phyloP scores from a whole-genome alignment of 495 filamentous ascomycete species.

The Talaromyces adpressus region DNA sequence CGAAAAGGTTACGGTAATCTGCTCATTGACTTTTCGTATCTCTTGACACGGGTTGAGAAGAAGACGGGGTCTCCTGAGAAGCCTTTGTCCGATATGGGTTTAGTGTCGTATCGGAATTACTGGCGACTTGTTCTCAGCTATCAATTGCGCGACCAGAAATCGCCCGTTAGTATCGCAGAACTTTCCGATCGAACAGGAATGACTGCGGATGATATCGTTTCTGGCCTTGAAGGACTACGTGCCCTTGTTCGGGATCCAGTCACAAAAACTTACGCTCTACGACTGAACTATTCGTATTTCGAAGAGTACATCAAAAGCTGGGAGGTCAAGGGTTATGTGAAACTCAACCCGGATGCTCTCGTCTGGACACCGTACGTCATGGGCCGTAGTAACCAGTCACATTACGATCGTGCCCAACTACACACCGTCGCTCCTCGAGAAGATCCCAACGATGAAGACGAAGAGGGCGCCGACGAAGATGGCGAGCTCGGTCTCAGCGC shows the following conservation, averaged over 20 bases:
- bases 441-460: constrained; percentile 49
- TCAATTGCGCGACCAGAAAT: constrained; percentile 58
- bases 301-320: constrained; percentile 77
- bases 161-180: constrained; percentile 63
- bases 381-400: constrained; percentile 75
- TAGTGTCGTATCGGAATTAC: constrained; percentile 95
- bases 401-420: constrained; percentile 77
- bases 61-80: constrained; percentile 97
- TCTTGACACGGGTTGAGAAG: constrained; percentile 84
- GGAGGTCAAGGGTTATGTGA: constrained; percentile 80
- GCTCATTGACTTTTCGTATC: constrained; percentile 96
- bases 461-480: constrained; percentile 22
- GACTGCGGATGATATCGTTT: constrained; percentile 93
- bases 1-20: constrained; percentile 95
- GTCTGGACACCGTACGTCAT: constrained; percentile 98
- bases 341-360: constrained; percentile 71
- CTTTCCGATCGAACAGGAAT: constrained; percentile 90
- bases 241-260: constrained; percentile 84
- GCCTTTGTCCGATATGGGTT: constrained; percentile 93
- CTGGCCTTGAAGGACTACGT: constrained; percentile 80
- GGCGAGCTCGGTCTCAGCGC: constrained; percentile 17
- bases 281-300: constrained; percentile 76
- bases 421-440: constrained; percentile 83
- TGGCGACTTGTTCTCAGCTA: constrained; percentile 88
- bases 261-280: constrained; percentile 80